phyloP scores from a whole-genome alignment of 2,329 filamentous ascomycete species.

The Aspergillus unguis region DNA sequence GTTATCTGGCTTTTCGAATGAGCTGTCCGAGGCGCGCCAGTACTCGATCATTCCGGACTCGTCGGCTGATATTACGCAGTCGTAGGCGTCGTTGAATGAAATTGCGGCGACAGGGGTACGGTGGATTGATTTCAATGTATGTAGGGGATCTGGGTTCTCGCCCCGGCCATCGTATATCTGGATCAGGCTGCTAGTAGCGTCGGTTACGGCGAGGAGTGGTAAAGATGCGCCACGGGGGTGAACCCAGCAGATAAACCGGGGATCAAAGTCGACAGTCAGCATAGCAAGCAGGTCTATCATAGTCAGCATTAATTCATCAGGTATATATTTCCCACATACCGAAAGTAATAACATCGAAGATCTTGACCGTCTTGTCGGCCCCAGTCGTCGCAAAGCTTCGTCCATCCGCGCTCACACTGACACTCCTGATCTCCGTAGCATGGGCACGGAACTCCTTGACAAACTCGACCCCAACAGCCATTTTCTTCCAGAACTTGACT shows the following conservation, averaged over 20 bases:
- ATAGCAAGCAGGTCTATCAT: conserved; percentile 70
- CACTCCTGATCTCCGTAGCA: conserved; percentile 74
- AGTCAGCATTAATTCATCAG: conserved; percentile 11
- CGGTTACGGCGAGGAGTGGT: conserved; percentile 79
- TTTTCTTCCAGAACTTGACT: conserved; percentile 99
- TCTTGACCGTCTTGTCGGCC: conserved; percentile 46
- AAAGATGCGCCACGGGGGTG: conserved; percentile 83
- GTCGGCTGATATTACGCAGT: conserved; percentile 89
- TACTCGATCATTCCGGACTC: conserved; percentile 94
- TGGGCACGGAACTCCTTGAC: conserved; percentile 97
- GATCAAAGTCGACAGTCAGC: conserved; percentile 70
- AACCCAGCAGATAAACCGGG: conserved; percentile 85
- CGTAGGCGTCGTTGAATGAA: conserved; percentile 81
- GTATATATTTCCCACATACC: conserved; percentile 37
- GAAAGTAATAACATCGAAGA: conserved; percentile 73
- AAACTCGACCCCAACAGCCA: conserved; percentile 85
- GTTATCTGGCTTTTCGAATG: conserved; percentile 84
- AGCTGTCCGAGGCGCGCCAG: conserved; percentile 71
- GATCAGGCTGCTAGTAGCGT: conserved; percentile 68
- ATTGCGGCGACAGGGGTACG: conserved; percentile 77
- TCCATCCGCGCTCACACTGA: conserved; percentile 84
- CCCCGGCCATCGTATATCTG: conserved; percentile 86
- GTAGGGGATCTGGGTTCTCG: conserved; percentile 70
- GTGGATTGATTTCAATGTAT: conserved; percentile 77
- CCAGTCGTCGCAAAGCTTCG: conserved; percentile 91